Evolutionary conservation across 768 basidiomycete species (phyloP).

Genomic region (Rhodocollybia butyracea): DNA sequence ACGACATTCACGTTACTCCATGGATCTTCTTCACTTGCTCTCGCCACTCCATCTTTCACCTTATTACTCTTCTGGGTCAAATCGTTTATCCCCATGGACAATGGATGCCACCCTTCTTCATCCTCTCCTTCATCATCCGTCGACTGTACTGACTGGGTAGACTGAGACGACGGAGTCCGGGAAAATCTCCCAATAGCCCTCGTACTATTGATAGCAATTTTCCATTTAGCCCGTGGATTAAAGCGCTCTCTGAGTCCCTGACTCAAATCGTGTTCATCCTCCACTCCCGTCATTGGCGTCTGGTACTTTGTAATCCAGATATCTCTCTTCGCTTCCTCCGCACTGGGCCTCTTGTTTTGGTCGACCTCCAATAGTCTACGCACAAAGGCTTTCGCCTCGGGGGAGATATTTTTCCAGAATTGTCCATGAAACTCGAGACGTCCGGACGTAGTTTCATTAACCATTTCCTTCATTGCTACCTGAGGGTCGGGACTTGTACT

Average conservation of each 20-base stretch:
- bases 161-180: constrained; percentile 10
- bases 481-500: too few species aligned
- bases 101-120: constrained; percentile 1
- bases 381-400: constrained; percentile 84
- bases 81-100: neutral
- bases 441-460: constrained; percentile 81
- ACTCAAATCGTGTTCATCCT: constrained; percentile 73
- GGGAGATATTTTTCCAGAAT: constrained; percentile 91
- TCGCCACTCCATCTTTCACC: neutral
- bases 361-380: constrained; percentile 66
- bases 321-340: constrained; percentile 64
- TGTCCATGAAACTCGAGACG: constrained; percentile 89
- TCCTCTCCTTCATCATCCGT: constrained; percentile 4
- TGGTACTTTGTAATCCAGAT: constrained; percentile 76
- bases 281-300: too few species aligned
- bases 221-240: constrained; percentile 72
- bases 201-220: constrained; percentile 57
- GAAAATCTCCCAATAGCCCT: constrained; percentile 39
- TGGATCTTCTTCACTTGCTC: constrained; percentile 12
- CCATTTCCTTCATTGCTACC: constrained; percentile 69
- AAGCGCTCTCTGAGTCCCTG: constrained; percentile 80
- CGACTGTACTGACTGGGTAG: neutral
- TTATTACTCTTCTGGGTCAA: too few species aligned
- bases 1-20: constrained; percentile 40
- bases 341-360: constrained; percentile 68